Conservation (phyloP, 176 grass and related monocot species). For the Ampelocalamus luodianensis region DNA sequence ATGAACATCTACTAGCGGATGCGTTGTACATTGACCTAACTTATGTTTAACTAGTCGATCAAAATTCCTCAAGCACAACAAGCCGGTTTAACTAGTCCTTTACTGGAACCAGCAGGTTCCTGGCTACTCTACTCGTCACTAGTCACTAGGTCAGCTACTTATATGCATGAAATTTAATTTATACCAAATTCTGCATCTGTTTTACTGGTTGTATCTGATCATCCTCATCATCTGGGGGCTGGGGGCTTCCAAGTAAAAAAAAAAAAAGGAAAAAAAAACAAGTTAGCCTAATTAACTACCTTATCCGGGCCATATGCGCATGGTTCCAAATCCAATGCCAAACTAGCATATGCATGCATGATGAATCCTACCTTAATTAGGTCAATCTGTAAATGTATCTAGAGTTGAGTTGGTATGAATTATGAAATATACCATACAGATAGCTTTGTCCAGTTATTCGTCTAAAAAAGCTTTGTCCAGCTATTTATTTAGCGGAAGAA, state of each 20-base stretch:
- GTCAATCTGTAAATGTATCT: constrained; percentile 7
- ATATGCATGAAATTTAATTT: not conserved
- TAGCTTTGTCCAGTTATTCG: not conserved
- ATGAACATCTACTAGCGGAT: not conserved
- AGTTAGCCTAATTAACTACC: constrained; percentile 20
- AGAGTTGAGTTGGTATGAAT: not conserved
- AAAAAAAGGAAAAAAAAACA: not conserved
- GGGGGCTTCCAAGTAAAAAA: not conserved
- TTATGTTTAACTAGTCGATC: not conserved
- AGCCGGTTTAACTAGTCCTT: not conserved
- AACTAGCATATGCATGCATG: constrained; percentile 21
- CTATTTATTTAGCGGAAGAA: constrained; percentile 2
- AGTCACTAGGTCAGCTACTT: not conserved
- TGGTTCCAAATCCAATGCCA: constrained; percentile 41
- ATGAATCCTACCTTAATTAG: not conserved
- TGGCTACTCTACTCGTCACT: not conserved
- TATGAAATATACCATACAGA: not conserved
- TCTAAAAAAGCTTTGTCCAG: not conserved
- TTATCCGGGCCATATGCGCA: constrained; percentile 15
- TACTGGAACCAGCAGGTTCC: not conserved
- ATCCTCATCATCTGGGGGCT: not conserved
- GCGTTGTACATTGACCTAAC: constrained; percentile 39
- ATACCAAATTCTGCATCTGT: not conserved
- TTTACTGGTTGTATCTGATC: not conserved
- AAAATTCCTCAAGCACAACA: constrained; percentile 16